phyloP scores from a whole-genome alignment of 768 basidiomycete genomes.

The Agaricus subrufescens region DNA sequence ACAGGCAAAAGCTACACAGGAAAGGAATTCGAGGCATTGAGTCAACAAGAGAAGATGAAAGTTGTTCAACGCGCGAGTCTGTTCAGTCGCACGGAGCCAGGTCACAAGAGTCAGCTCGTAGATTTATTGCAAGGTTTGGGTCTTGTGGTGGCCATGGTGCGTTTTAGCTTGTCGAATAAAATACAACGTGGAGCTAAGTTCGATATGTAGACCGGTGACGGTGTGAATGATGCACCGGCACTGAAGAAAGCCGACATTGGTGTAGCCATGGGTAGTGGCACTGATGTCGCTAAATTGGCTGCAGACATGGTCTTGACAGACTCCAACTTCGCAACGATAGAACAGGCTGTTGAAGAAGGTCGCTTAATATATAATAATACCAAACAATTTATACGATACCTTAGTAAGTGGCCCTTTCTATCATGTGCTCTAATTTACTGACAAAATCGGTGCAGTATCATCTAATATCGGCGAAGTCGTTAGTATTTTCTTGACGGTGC shows the following conservation, averaged over 20 bases:
- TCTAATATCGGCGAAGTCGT: conserved; percentile 98
- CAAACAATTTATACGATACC: conserved; percentile 98
- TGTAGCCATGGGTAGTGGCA: conserved; percentile 98
- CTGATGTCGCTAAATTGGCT: conserved; percentile 96
- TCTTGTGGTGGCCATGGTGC: conserved; percentile 92
- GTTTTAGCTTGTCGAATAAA: conserved; percentile 4
- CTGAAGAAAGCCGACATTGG: conserved; percentile 97
- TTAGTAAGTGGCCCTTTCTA: conserved; percentile 54
- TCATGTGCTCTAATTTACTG: not conserved
- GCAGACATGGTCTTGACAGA: conserved; percentile 98
- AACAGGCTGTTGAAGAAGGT: conserved; percentile 95
- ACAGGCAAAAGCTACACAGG: conserved; percentile 97
- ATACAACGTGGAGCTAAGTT: not conserved
- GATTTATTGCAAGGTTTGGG: conserved; percentile 90
- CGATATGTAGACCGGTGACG: conserved; percentile 78
- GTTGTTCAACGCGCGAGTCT: conserved; percentile 87
- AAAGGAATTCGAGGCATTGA: conserved; percentile 80
- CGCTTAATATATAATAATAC: conserved; percentile 98
- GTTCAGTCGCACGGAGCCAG: conserved; percentile 92
- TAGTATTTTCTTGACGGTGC: conserved; percentile 95
- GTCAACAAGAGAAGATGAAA: conserved; percentile 72
- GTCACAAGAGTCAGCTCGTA: conserved; percentile 92
- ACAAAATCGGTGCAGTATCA: conserved; percentile 49
- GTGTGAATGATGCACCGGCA: conserved; percentile 97
- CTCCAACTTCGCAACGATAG: conserved; percentile 97